Conservation (phyloP, 305 asterid species). For the Fraxinus sp. region DNA sequence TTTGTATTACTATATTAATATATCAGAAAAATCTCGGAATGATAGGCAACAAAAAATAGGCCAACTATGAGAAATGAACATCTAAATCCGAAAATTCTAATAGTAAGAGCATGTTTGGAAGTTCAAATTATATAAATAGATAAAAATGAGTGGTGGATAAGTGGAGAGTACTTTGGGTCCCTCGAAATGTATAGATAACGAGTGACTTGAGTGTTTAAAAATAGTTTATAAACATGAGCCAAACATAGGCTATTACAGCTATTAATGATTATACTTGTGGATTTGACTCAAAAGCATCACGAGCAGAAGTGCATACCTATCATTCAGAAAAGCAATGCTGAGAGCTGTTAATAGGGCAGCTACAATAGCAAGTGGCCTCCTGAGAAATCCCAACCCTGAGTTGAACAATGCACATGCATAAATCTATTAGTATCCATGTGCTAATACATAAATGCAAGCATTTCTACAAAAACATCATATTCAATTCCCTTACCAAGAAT, state of each 20-base stretch:
- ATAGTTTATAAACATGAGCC: background rate
- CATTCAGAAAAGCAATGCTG: conserved; percentile 84
- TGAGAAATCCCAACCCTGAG: conserved; percentile 77
- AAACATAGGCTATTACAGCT: background rate
- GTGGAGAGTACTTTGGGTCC: background rate
- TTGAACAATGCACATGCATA: conserved; percentile 15
- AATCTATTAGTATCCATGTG: conserved; percentile 9
- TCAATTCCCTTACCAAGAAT: conserved; percentile 68
- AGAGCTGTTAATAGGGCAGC: conserved; percentile 87
- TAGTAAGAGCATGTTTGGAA: background rate
- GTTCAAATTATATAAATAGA: background rate
- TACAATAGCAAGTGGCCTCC: conserved; percentile 80
- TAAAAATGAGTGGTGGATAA: background rate
- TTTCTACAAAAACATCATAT: conserved; percentile 16
- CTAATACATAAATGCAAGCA: background rate
- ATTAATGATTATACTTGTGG: background rate
- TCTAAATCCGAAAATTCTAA: background rate
- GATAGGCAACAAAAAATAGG: background rate
- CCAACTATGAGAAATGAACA: conserved; percentile 10
- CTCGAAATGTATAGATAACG: background rate
- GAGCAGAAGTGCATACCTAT: conserved; percentile 49
- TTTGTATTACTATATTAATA: background rate
- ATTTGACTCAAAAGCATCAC: background rate
- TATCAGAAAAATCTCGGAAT: background rate
- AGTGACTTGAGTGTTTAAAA: background rate